These are phyloP conservation scores for Tritrichomonas foetus DNA, from an alignment of 208 protist species.

Conservation along the genomic window DNA sequence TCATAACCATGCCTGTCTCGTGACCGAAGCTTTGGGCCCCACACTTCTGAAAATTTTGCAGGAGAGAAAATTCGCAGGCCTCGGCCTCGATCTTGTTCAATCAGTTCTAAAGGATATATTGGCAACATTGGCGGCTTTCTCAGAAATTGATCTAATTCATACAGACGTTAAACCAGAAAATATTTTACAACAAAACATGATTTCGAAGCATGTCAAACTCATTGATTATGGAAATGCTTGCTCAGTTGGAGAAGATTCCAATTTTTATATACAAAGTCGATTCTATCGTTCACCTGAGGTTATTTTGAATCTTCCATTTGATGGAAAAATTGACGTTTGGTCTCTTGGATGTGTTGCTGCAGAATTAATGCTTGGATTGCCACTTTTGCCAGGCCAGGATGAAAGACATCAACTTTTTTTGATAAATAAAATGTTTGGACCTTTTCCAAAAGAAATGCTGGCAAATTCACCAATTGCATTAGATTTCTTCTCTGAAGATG, in stretches of 20 bases:
- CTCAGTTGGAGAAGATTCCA: too few species aligned
- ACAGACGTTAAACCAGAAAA: conserved; percentile 33
- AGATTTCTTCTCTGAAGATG: too few species aligned
- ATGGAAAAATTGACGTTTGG: conserved; percentile 87
- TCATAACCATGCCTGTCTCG: neutral
- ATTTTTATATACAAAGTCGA: conserved; percentile 51
- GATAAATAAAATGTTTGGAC: conserved; percentile 47
- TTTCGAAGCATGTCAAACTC: neutral
- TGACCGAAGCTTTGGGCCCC: neutral
- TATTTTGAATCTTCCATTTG: conserved; percentile 66
- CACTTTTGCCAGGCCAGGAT: conserved; percentile 81
- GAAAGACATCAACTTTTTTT: conserved; percentile 60
- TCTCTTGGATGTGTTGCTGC: conserved; percentile 92
- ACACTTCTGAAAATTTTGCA: neutral
- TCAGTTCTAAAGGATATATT: neutral
- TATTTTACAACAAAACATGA: neutral
- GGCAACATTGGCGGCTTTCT: neutral
- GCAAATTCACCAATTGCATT: neutral
- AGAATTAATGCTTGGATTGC: conserved; percentile 73
- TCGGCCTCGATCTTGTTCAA: neutral
- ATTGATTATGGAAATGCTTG: neutral
- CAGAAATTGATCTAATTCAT: neutral
- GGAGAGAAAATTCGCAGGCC: neutral
- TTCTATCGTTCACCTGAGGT: conserved; percentile 62
- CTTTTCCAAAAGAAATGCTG: neutral